Base-by-base conservation (phyloP, 2,329 filamentous ascomycete genomes). In the Mycosphaerella sp. region DNA sequence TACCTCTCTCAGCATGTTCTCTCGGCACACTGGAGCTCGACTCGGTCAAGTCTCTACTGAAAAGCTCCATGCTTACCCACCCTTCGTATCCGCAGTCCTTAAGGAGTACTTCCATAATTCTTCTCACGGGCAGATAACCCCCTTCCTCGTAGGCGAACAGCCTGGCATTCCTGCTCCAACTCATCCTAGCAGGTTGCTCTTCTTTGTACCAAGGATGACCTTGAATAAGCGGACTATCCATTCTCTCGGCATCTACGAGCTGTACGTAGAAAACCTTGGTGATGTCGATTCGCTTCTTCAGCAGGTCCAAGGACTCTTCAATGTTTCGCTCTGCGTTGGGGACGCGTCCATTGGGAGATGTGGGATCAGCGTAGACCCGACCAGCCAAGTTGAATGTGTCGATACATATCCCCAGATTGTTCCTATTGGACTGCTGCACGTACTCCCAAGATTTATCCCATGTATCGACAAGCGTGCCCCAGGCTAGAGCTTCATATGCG, bases 301-400 rank as follows among this genome's bases (percentile, higher is more conserved):
- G 69, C 5, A 75, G 70, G 25, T 70, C 65, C 40, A 87, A 67
- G 0, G 81, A 84, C 1, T 70, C 68, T 8, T 68, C 64, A 0
- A 85, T 72, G 0, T 73, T 76, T 2, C 71, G 67, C 2, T 84
- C 79, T 5, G 79, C 83, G 53, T 79, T 72, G 0, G 68, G 57
- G 0, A 71, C 78, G 55, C 73, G 74, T 2, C 84, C 79, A 0
- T 71, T 71, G 0, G 69, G 54, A 0, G 74, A 66, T 0, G 79
- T 66, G 0, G 86, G 86, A 62, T 90, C 85, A 0, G 82, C 86
- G 58, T 80, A 89, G 54, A 87, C 78, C 2, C 80, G 71, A 0
- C 79, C 86, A 0, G 84, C 79, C 52, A 90, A 85, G 66, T 90
- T 87, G 72, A 88, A 90, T 0, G 82, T 87, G 67, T 90, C 86